Conservation (phyloP, 805 yeast genomes). For the Saturnispora gosingensis region DNA sequence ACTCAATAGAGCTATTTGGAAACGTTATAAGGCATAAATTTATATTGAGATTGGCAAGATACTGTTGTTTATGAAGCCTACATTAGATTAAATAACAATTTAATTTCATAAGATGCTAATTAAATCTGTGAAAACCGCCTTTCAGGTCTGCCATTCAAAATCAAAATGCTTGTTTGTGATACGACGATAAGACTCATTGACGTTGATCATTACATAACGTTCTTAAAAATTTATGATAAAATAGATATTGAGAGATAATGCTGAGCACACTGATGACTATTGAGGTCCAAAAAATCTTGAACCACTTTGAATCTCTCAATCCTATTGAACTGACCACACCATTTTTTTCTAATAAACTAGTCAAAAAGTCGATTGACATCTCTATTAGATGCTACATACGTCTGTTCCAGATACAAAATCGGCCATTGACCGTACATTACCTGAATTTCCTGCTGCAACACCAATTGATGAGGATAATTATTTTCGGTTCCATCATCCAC, state of each 20-base stretch:
- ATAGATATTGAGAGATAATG: background rate
- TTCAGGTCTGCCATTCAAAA: too few species aligned
- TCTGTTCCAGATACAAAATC: slow-evolving; percentile 58
- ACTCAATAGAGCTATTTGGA: too few species aligned
- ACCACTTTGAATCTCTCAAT: background rate
- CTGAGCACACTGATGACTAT: background rate
- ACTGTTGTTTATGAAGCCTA: too few species aligned
- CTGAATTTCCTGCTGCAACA: slow-evolving; percentile 71
- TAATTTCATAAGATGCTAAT: too few species aligned
- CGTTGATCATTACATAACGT: too few species aligned
- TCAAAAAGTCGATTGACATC: background rate
- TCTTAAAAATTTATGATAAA: too few species aligned
- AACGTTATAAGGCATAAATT: too few species aligned
- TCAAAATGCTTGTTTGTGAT: too few species aligned
- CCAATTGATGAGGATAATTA: slow-evolving; percentile 65
- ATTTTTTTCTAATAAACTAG: background rate
- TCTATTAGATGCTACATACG: slow-evolving; percentile 35
- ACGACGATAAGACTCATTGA: too few species aligned
- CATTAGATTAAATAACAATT: too few species aligned
- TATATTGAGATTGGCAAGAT: too few species aligned
- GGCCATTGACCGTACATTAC: slow-evolving; percentile 73
- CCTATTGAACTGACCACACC: background rate
- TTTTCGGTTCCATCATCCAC: slow-evolving; percentile 65
- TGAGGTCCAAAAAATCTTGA: background rate
- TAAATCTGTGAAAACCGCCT: too few species aligned